Evolutionary conservation across 352 stramenopile genomes (phyloP).

Genomic region (Pythium aquatile): DNA sequence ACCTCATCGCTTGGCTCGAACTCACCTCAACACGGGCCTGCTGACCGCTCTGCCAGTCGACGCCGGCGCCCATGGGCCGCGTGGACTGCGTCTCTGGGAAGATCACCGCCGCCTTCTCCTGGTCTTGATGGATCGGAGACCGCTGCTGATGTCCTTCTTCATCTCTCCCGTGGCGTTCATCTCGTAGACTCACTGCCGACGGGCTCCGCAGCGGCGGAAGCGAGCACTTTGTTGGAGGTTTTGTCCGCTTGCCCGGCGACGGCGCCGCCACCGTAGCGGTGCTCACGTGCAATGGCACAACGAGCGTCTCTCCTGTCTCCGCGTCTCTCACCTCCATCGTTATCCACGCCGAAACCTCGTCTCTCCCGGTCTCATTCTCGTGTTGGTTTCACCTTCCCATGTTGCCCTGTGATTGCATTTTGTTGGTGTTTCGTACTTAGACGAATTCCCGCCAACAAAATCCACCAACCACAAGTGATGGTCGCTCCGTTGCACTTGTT

Average conservation of each 20-base stretch:
- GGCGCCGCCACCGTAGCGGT: not conserved
- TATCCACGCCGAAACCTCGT: not conserved
- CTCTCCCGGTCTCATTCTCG: not conserved
- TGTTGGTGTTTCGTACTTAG: slow-evolving; percentile 22
- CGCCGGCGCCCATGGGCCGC: slow-evolving; percentile 40
- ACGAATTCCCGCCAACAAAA: slow-evolving; percentile 11
- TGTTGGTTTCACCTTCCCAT: not conserved
- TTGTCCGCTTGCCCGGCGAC: slow-evolving; percentile 12
- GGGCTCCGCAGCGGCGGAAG: slow-evolving; percentile 6
- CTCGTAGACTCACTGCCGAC: slow-evolving; percentile 1
- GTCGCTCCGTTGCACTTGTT: not conserved
- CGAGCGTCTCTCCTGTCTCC: slow-evolving; percentile 59
- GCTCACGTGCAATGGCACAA: slow-evolving; percentile 19
- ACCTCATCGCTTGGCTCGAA: not conserved
- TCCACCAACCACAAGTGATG: slow-evolving; percentile 13
- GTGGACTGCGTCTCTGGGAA: slow-evolving; percentile 61
- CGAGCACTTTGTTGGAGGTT: slow-evolving; percentile 11
- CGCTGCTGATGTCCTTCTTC: not conserved
- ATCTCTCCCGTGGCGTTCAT: not conserved
- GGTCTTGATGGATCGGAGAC: not conserved
- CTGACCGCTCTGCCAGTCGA: slow-evolving; percentile 57
- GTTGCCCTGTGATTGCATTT: not conserved
- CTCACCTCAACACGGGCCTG: slow-evolving; percentile 46
- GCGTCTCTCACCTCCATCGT: slow-evolving; percentile 48
- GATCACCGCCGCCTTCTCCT: slow-evolving; percentile 6